A percentile compares a stretch with the other conserved stretches of the same genome.
Conservation (phyloP, 495 filamentous ascomycete species). For the Penicillium waksmanii region DNA sequence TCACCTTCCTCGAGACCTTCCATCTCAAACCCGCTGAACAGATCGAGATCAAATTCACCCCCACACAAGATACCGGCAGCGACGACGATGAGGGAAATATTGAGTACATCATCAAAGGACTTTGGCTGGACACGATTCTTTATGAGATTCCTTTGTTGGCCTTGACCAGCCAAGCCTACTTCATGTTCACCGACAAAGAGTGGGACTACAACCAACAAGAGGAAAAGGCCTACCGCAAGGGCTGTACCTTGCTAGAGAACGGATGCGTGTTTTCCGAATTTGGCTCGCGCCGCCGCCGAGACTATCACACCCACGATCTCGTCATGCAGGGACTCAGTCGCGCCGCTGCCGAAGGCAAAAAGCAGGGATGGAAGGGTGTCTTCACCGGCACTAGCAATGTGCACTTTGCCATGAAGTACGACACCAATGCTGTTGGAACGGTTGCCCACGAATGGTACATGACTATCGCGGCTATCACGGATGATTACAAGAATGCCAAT, state of each 20-base stretch:
- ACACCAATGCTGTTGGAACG: conserved; percentile 81
- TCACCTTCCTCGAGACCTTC: conserved; percentile 80
- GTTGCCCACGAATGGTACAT: conserved; percentile 99
- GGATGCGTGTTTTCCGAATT: conserved; percentile 95
- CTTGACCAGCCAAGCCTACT: conserved; percentile 92
- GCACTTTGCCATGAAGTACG: conserved; percentile 92
- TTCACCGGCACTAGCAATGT: conserved; percentile 94
- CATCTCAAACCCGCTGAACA: conserved; percentile 79
- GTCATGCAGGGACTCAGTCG: conserved; percentile 81
- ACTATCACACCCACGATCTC: conserved; percentile 93
- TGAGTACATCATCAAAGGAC: conserved; percentile 71
- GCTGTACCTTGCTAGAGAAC: conserved; percentile 69
- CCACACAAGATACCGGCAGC: conserved; percentile 64
- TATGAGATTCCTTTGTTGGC: conserved; percentile 96
- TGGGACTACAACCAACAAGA: conserved; percentile 87
- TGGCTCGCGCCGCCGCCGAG: conserved; percentile 81
- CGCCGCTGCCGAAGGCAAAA: conserved; percentile 68
- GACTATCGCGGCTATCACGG: conserved; percentile 89
- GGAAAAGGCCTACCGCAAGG: conserved; percentile 80
- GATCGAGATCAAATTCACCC: conserved; percentile 69
- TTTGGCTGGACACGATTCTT: conserved; percentile 93
- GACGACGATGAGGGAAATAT: conserved; percentile 75
- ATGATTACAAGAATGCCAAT: conserved; percentile 82
- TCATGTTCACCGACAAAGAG: conserved; percentile 88
- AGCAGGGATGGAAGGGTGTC: conserved; percentile 65